phyloP scores from a whole-genome alignment of 768 basidiomycete species.

The Agaricus blazei region DNA sequence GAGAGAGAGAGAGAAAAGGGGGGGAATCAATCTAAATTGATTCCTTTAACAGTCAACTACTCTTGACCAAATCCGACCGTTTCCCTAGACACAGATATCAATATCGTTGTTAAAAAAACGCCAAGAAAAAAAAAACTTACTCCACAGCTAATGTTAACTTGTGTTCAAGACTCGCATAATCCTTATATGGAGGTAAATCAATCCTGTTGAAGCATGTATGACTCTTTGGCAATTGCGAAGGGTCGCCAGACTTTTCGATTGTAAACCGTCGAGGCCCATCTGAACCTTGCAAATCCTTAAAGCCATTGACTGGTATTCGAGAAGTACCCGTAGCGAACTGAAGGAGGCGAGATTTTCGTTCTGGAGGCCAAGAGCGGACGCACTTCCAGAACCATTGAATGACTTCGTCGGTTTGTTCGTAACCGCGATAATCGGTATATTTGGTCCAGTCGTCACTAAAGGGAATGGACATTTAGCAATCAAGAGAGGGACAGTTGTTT shows the following conservation, averaged over 20 bases:
- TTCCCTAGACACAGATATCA: slow-evolving; percentile 47
- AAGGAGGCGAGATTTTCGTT: slow-evolving; percentile 92
- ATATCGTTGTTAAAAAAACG: neutral
- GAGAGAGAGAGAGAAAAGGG: too few species aligned
- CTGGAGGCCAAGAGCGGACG: slow-evolving; percentile 95
- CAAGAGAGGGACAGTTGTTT: too few species aligned
- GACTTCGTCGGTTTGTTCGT: slow-evolving; percentile 91
- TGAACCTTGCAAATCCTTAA: slow-evolving; percentile 97
- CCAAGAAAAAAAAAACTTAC: slow-evolving; percentile 42
- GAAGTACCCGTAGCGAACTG: slow-evolving; percentile 98
- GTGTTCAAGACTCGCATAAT: slow-evolving; percentile 90
- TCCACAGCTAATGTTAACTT: slow-evolving; percentile 94
- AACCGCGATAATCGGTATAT: slow-evolving; percentile 97
- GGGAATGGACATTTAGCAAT: neutral
- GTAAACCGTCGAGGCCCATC: slow-evolving; percentile 97
- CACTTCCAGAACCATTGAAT: slow-evolving; percentile 99
- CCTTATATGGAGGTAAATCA: slow-evolving; percentile 97
- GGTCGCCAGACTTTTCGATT: slow-evolving; percentile 97
- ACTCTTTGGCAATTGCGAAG: slow-evolving; percentile 93
- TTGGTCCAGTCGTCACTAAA: slow-evolving; percentile 95
- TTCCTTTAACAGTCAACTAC: too few species aligned
- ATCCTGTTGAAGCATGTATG: slow-evolving; percentile 96
- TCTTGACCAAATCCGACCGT: slow-evolving; percentile 19
- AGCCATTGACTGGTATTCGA: slow-evolving; percentile 96
- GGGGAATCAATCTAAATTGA: too few species aligned